These are phyloP conservation scores for Entomortierella parvispora DNA, from an alignment of 192 early-diverging fungal species.

Conservation along the genomic window DNA sequence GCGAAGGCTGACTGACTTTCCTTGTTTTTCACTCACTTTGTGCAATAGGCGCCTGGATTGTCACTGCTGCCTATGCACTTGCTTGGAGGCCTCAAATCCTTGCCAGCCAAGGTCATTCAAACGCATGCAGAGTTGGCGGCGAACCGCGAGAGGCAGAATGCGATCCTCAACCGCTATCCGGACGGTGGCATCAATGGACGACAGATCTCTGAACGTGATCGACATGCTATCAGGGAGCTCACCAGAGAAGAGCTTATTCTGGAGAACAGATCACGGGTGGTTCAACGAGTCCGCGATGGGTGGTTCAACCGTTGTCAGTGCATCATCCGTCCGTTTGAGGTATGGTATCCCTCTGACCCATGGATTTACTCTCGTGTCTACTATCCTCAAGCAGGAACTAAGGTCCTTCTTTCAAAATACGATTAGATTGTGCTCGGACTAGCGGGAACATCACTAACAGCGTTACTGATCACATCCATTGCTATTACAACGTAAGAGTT, in stretches of 20 bases:
- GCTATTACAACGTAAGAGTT: constrained; percentile 28
- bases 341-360: not conserved
- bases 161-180: constrained; percentile 30
- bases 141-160: constrained; percentile 33
- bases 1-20: not conserved
- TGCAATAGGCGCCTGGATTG: constrained; percentile 39
- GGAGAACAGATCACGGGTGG: constrained; percentile 33
- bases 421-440: constrained; percentile 30
- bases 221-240: constrained; percentile 19
- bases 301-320: constrained; percentile 33
- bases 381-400: not conserved
- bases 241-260: constrained; percentile 33
- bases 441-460: constrained; percentile 17
- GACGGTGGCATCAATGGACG: not conserved
- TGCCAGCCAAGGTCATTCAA: constrained; percentile 24
- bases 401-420: not conserved
- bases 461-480: constrained; percentile 33
- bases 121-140: constrained; percentile 31
- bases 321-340: constrained; percentile 35
- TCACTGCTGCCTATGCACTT: constrained; percentile 35
- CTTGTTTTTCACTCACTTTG: not conserved
- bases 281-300: constrained; percentile 27
- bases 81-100: constrained; percentile 32
- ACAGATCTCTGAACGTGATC: constrained; percentile 34
- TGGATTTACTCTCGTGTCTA: not conserved